phyloP scores from a whole-genome alignment of 306 rosid genomes.

The Dicorynia guianensis region DNA sequence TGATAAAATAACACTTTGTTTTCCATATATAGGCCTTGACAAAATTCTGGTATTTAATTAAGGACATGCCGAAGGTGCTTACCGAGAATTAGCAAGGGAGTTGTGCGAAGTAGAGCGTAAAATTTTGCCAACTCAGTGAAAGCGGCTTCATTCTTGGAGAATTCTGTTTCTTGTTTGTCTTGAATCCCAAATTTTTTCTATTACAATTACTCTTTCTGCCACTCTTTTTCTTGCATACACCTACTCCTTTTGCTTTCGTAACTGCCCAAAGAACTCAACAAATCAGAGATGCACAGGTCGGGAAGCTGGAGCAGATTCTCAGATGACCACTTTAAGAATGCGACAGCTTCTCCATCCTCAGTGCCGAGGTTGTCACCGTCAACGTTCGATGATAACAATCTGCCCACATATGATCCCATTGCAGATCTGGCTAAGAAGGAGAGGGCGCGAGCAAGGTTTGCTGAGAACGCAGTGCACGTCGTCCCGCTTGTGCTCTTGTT shows the following conservation, averaged over 20 bases:
- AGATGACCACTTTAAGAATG: too few species aligned
- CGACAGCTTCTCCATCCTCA: too few species aligned
- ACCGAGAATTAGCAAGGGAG: constrained; percentile 39
- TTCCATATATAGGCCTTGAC: too few species aligned
- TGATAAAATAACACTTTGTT: too few species aligned
- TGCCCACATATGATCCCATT: too few species aligned
- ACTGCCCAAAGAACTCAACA: background rate
- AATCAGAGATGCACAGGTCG: background rate
- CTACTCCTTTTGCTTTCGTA: background rate
- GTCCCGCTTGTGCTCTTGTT: constrained; percentile 68
- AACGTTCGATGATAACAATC: too few species aligned
- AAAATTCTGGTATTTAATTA: too few species aligned
- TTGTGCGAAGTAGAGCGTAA: constrained; percentile 18
- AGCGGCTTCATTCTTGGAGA: constrained; percentile 35
- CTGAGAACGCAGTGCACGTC: constrained; percentile 50
- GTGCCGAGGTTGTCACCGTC: too few species aligned
- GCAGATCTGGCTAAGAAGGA: too few species aligned
- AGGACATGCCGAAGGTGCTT: background rate
- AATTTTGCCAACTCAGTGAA: constrained; percentile 40
- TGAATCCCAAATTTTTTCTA: background rate
- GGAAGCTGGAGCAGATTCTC: too few species aligned
- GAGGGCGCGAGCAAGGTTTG: too few species aligned
- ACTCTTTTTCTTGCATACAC: background rate
- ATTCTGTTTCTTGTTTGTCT: background rate
- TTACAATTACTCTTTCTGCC: background rate